Base-by-base conservation (phyloP, 306 rosid species). In the Begonia fuchsioides region DNA sequence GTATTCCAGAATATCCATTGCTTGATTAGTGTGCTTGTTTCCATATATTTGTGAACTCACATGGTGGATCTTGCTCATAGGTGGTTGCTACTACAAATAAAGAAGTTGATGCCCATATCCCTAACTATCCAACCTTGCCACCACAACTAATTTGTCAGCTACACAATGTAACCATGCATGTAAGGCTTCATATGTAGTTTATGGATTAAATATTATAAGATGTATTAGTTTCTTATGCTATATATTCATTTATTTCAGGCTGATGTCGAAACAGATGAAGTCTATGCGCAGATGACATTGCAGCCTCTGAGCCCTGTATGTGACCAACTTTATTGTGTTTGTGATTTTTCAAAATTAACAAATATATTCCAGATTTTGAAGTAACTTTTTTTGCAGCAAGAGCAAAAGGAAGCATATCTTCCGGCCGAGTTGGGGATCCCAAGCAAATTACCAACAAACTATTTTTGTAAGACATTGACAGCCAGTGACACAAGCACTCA, bases 401-500 rank as follows among this genome's bases (percentile, higher is more conserved):
- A 90, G 71, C 98, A 85, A 72, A 90, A 90, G 67, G 96, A 90
- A 49, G 83, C 83, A 48, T 90, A 79, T 72, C 86, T 79, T 53
- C 94, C 96, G 16, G 86, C 86, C 15, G 94, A 83, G 62, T 66
- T 90, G 74, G 96, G 98, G 18, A 55, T 70, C 63, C 79, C 94
- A 5, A 90, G 81, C 69, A 90, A 82, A 65, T 96, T 85, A 65
- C 98, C 98, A 12, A 85, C 98, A 44, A 90, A 90, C 54, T 85
- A 90, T 50, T 90, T 90, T 58, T 82, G 98, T 64, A 90, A 85
- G 54, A 85, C 98, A 43, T 79, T 90, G 81, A 90, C 95, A 46
- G 98, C 97, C 47, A 90, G 97, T 63, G 97, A 90, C 66, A 90
- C 97, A 11, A 90, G 98, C 61, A 90, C 96, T 52, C 98, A 90